Base-by-base conservation (phyloP, 2,329 filamentous ascomycete genomes). In the Ophiostoma perfectum region DNA sequence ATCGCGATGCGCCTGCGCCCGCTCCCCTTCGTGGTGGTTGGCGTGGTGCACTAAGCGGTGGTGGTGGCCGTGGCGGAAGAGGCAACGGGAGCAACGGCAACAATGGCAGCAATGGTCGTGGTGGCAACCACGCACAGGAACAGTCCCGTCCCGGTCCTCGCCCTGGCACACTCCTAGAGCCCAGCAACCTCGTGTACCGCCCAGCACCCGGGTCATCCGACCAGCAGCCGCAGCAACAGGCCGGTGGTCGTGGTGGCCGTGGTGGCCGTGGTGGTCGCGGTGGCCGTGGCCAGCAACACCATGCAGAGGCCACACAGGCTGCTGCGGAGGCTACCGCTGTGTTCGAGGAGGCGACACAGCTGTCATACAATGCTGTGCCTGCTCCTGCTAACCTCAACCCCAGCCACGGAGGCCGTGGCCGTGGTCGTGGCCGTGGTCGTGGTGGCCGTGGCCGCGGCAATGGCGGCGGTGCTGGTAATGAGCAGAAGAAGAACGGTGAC, bases 351-450 rank as follows among this genome's bases (percentile, higher is more conserved):
- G 76, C 42, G 69, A 70, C 55, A n/a, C 70, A 70, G 41, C 75
- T 77, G 66, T 76, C 73, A 45, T 89, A 86, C 73, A 82, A 81
- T 69, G 82, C 82, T 16, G 84, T 88, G 7, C 86, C 86, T 42
- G 89, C 88, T 36, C 88, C 89, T 1, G 77, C 84, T 1, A 82
- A 76, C 60, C 77, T 90, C 12, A 82, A 88, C 71, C 74, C 78
- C 18, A 74, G 78, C 36, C 79, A 78, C 39, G 77, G 80, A 11
- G 76, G 80, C 39, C 78, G 78, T 65, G 75, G 64, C 45, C 80
- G 73, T 27, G 69, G 74, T 49, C 73, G 76, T 16, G 75, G 78
- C 44, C 78, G 81, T 64, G 78, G 78, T 65, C 75, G 80, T 69
- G 80, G 73, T 18, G 68, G 74, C 52, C 73, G 76, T 16, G 75